phyloP scores from a whole-genome alignment of 192 early-diverging fungal species.

The Pilaira anomala region DNA sequence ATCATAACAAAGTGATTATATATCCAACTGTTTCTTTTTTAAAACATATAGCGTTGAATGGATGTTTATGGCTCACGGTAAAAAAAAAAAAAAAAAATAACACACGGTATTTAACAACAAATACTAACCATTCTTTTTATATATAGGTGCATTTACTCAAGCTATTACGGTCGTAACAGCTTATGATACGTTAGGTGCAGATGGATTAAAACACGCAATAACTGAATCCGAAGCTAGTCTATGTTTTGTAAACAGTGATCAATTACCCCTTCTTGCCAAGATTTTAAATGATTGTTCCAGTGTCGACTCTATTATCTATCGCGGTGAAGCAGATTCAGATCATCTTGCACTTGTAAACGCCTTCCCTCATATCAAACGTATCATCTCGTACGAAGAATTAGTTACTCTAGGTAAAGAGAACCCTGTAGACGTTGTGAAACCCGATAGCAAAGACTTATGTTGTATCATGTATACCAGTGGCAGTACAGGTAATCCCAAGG shows the following conservation, averaged over 20 bases:
- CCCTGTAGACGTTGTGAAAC: conserved; percentile 36
- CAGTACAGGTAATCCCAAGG: conserved; percentile 77
- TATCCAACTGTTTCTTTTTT: neutral
- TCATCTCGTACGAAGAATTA: conserved; percentile 71
- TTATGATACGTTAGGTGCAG: conserved; percentile 81
- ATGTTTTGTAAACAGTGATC: conserved; percentile 73
- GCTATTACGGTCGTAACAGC: conserved; percentile 79
- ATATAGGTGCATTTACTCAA: conserved; percentile 62
- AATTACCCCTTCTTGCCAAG: conserved; percentile 59
- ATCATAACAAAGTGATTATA: too few relatives aligned
- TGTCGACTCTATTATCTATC: conserved; percentile 65
- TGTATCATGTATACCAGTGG: conserved; percentile 78
- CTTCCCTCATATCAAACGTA: conserved; percentile 34
- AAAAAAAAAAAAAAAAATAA: neutral
- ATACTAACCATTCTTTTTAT: neutral
- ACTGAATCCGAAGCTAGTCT: conserved; percentile 65
- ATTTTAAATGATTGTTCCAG: conserved; percentile 53
- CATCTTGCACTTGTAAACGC: conserved; percentile 46
- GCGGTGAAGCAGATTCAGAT: conserved; percentile 51
- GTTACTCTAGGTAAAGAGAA: conserved; percentile 56
- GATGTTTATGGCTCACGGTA: conserved; percentile 38
- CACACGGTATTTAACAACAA: neutral
- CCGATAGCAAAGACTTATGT: conserved; percentile 35
- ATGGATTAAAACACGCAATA: conserved; percentile 68
- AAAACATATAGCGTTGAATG: conserved; percentile 27